A percentile compares a stretch with the other conserved stretches of the same genome.
These are phyloP conservation scores for Pisolithus albus DNA, from an alignment of 768 basidiomycete genomes.

Conservation along the genomic window DNA sequence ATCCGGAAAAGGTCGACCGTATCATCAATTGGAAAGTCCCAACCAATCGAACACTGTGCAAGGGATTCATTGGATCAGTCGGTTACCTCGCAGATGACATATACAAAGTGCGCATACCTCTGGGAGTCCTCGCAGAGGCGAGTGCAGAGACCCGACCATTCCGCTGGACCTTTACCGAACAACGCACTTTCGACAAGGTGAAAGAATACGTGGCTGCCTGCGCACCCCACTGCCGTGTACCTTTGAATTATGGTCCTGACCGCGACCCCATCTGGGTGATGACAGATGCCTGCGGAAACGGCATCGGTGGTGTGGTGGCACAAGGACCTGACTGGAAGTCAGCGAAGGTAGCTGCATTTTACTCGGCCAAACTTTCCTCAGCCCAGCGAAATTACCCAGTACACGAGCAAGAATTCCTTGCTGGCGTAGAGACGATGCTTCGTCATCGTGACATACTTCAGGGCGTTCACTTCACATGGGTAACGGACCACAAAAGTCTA, in stretches of 20 bases:
- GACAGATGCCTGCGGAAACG: neutral
- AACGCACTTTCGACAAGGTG: neutral
- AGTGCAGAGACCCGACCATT: neutral
- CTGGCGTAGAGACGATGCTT: no score
- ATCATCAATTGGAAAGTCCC: conserved; percentile 27
- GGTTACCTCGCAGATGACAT: neutral
- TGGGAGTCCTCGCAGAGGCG: neutral
- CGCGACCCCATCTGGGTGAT: neutral
- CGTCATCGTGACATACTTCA: no score
- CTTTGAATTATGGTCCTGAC: neutral
- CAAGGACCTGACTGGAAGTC: neutral
- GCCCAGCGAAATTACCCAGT: no score
- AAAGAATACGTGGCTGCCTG: neutral
- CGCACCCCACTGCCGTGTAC: neutral
- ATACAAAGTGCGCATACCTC: neutral
- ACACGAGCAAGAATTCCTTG: no score
- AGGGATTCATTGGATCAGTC: neutral
- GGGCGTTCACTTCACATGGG: no score
- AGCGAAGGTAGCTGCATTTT: no score
- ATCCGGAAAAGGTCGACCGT: conserved; percentile 35
- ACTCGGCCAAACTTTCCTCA: no score
- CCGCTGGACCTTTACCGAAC: neutral
- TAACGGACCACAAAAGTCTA: no score
- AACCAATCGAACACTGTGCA: conserved; percentile 7
- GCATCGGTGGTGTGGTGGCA: neutral